Evolutionary conservation across 495 filamentous ascomycete genomes (phyloP).

Genomic region (Friedmanniomyces simplex): DNA sequence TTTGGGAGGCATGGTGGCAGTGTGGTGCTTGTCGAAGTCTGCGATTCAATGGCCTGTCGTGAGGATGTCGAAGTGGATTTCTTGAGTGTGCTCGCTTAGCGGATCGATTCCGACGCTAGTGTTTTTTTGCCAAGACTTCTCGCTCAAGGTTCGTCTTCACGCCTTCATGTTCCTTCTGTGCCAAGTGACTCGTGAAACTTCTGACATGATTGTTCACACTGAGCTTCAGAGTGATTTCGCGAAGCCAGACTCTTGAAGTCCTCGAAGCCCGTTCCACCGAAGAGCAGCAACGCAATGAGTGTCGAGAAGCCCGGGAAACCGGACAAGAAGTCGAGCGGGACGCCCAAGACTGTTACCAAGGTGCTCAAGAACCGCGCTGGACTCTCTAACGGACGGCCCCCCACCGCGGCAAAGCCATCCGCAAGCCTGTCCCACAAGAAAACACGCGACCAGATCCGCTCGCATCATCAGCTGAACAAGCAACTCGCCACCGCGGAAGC

Average conservation of each 20-base stretch:
- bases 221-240: too few relatives aligned
- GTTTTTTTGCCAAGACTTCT: neutral
- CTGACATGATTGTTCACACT: too few relatives aligned
- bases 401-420: conserved; percentile 30
- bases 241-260: too few relatives aligned
- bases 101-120: neutral
- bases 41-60: neutral
- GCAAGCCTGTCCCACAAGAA: conserved; percentile 65
- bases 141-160: neutral
- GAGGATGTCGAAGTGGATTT: neutral
- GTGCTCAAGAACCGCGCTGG: neutral
- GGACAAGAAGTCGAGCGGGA: neutral
- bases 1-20: conserved; percentile 5
- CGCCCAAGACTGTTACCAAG: neutral
- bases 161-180: too few relatives aligned
- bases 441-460: conserved; percentile 70
- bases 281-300: neutral
- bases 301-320: neutral
- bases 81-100: neutral
- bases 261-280: too few relatives aligned
- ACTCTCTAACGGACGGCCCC: conserved; percentile 63
- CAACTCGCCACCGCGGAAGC: conserved; percentile 53
- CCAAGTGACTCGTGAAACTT: too few relatives aligned
- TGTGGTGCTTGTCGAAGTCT: neutral
- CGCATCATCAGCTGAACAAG: conserved; percentile 78